Conservation (phyloP, 148 eudicot genomes). For the Chenopodium berlandieri region DNA sequence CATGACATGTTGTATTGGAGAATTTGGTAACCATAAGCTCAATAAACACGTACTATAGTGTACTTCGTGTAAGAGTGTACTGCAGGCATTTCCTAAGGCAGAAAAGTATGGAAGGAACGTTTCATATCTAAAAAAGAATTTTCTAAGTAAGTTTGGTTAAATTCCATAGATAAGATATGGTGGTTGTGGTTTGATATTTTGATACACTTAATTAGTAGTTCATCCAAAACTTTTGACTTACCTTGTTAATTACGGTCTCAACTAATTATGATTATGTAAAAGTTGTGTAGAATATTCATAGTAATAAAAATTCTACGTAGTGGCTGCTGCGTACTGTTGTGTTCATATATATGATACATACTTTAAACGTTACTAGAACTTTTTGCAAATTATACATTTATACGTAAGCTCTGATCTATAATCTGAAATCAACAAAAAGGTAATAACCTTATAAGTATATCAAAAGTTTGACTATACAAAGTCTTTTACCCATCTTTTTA, state of each 20-base stretch:
- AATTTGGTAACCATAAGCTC: too few relatives aligned
- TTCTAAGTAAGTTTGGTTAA: neutral
- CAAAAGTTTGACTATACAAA: too few relatives aligned
- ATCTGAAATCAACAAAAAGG: too few relatives aligned
- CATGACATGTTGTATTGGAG: neutral
- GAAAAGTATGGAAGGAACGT: neutral
- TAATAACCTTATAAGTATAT: too few relatives aligned
- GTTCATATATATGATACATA: neutral
- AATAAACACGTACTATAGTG: neutral
- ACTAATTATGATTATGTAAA: neutral
- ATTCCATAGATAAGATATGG: slow-evolving; percentile 11
- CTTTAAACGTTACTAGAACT: neutral
- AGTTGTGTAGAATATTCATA: neutral
- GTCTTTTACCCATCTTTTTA: too few relatives aligned
- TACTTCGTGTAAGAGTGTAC: neutral
- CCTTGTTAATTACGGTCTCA: neutral
- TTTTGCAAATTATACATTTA: too few relatives aligned
- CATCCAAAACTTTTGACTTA: slow-evolving; percentile 10
- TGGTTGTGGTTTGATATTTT: slow-evolving; percentile 19
- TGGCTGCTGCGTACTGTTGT: neutral
- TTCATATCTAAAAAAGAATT: neutral
- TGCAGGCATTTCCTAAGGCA: neutral
- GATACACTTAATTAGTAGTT: neutral
- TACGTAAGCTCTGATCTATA: too few relatives aligned
- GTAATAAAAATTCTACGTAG: neutral